phyloP scores from a whole-genome alignment of 2,329 filamentous ascomycete species.

The Polychaeton citri region DNA sequence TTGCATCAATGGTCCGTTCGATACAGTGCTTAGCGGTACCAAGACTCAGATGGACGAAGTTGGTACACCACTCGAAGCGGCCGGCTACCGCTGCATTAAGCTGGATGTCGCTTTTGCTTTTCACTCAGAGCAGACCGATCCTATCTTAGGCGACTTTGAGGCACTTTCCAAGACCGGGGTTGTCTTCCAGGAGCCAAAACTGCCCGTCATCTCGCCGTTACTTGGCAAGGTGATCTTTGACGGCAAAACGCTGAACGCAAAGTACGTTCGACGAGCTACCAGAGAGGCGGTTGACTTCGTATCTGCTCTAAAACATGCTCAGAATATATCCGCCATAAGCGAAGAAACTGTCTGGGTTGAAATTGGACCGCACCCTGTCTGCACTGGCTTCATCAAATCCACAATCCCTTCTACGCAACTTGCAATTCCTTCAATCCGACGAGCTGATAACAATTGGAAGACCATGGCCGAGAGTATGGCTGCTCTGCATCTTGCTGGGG shows the following conservation, averaged over 20 bases:
- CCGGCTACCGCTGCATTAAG: constrained; percentile 4
- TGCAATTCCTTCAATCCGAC: too few species aligned
- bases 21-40: constrained; percentile 13
- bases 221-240: constrained; percentile 13
- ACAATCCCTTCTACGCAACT: too few species aligned
- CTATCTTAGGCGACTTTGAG: constrained; percentile 14
- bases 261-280: constrained; percentile 10
- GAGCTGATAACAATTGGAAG: too few species aligned
- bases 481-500: too few species aligned
- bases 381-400: too few species aligned
- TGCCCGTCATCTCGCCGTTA: constrained; percentile 20
- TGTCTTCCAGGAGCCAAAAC: constrained; percentile 11
- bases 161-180: constrained; percentile 5
- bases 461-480: too few species aligned
- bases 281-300: constrained; percentile 30
- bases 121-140: constrained; percentile 20
- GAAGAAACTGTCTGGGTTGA: constrained; percentile 28
- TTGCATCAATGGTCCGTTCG: constrained; percentile 14
- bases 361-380: constrained; percentile 35
- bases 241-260: constrained; percentile 5
- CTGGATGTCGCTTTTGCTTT: constrained; percentile 18
- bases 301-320: constrained; percentile 9
- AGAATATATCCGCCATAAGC: constrained; percentile 15
- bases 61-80: constrained; percentile 1
- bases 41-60: constrained; percentile 6